phyloP scores from a whole-genome alignment of 2,329 filamentous ascomycete species.

The Alternaria incomplexa region DNA sequence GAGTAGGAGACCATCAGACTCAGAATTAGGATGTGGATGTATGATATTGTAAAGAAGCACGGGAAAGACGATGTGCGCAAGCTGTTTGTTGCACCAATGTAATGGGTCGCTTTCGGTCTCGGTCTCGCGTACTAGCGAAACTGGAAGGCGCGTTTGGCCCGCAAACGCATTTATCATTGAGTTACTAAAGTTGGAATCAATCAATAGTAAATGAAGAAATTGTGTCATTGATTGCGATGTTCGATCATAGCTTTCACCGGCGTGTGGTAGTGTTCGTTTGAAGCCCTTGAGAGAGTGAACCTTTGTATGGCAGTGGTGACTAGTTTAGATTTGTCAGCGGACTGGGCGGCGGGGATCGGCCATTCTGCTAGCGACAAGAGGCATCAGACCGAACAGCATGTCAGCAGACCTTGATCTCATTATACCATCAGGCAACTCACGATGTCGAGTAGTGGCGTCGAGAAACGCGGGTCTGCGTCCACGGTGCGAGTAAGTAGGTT shows the following conservation, averaged over 20 bases:
- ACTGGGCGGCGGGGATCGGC: background rate
- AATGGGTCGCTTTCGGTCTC: background rate
- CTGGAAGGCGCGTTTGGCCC: background rate
- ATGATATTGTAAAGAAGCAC: background rate
- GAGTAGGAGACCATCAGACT: background rate
- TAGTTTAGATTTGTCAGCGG: slow-evolving; percentile 9
- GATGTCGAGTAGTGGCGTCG: slow-evolving; percentile 25
- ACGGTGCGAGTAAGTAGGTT: slow-evolving; percentile 27
- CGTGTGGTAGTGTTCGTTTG: background rate
- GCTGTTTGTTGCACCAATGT: background rate
- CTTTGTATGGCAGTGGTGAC: slow-evolving; percentile 29
- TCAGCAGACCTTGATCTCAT: background rate
- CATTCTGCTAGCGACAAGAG: background rate
- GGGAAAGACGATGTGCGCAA: background rate
- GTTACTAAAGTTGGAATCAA: background rate
- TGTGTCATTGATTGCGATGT: background rate
- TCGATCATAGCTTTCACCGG: no score
- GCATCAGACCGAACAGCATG: slow-evolving; percentile 19
- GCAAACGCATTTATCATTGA: background rate
- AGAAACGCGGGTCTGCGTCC: slow-evolving; percentile 32
- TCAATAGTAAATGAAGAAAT: background rate
- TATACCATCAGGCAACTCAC: background rate
- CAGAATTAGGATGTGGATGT: background rate
- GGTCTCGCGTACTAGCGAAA: background rate
- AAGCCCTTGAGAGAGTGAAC: slow-evolving; percentile 5